Percentiles rank a stretch among this genome's conserved stretches.
Conservation (phyloP, 2,329 filamentous ascomycete genomes). For the Pseudogymnoascus sp. region DNA sequence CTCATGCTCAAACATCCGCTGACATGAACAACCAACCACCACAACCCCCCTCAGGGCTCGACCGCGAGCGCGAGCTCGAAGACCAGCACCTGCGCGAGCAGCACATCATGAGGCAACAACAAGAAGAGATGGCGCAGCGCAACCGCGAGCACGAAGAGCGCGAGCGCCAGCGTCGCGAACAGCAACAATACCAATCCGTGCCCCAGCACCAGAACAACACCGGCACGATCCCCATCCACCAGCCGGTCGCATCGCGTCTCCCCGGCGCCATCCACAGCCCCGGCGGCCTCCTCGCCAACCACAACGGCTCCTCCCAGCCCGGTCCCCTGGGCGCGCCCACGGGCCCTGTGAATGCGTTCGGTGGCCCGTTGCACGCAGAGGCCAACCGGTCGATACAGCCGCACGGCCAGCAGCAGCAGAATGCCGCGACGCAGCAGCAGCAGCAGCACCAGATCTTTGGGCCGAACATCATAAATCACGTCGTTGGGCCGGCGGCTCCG, state of each 20-base stretch:
- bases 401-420: slow-evolving; percentile 40
- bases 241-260: slow-evolving; percentile 79
- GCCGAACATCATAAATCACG: slow-evolving; percentile 38
- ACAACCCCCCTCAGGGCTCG: slow-evolving; percentile 22
- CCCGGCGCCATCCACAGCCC: slow-evolving; percentile 82
- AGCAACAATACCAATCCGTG: slow-evolving; percentile 52
- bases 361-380: slow-evolving; percentile 46
- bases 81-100: slow-evolving; percentile 48
- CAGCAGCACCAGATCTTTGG: slow-evolving; percentile 46
- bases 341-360: slow-evolving; percentile 37
- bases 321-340: slow-evolving; percentile 33
- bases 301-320: slow-evolving; percentile 52
- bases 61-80: slow-evolving; percentile 38
- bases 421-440: slow-evolving; percentile 35
- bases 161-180: slow-evolving; percentile 58
- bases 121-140: slow-evolving; percentile 49
- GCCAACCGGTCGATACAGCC: slow-evolving; percentile 44
- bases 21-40: slow-evolving; percentile 26
- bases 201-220: slow-evolving; percentile 80
- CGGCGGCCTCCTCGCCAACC: slow-evolving; percentile 73
- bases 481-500: slow-evolving; percentile 41
- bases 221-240: slow-evolving; percentile 83
- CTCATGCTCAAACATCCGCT: slow-evolving; percentile 7
- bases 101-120: slow-evolving; percentile 34
- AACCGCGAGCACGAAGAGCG: slow-evolving; percentile 43